Conservation (phyloP, 2,329 filamentous ascomycete genomes). For the Atkinsonella hypoxylon region DNA sequence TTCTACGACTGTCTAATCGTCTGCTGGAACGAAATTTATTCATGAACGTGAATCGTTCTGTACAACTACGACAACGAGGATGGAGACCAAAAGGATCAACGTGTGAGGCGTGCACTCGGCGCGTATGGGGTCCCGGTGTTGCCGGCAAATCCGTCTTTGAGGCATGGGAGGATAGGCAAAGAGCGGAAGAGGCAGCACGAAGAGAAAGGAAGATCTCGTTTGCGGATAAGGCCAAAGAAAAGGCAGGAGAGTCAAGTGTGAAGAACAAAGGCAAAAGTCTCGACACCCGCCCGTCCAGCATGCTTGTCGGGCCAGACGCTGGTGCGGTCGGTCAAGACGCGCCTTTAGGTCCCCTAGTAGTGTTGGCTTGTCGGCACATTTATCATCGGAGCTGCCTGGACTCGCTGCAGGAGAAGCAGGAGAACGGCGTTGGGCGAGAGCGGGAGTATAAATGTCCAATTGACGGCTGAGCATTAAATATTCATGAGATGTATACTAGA, state of each 20-base stretch:
- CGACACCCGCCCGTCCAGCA: constrained; percentile 28
- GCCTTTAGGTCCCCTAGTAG: constrained; percentile 51
- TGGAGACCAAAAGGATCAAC: constrained; percentile 81
- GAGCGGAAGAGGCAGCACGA: constrained; percentile 32
- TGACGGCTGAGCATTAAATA: constrained; percentile 31
- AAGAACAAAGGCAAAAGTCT: constrained; percentile 33
- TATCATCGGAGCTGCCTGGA: constrained; percentile 61
- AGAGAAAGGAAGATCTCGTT: constrained; percentile 28
- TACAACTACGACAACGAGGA: constrained; percentile 64
- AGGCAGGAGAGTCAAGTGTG: constrained; percentile 17
- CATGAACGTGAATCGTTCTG: constrained; percentile 63
- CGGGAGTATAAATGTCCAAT: constrained; percentile 44
- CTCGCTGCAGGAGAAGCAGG: constrained; percentile 43
- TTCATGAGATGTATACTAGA: constrained; percentile 4
- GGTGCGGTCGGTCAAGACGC: constrained; percentile 24
- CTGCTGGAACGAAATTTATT: constrained; percentile 86
- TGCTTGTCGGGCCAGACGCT: constrained; percentile 22
- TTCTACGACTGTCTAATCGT: constrained; percentile 72
- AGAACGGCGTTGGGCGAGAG: constrained; percentile 34
- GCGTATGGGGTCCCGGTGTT: constrained; percentile 83
- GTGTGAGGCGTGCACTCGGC: constrained; percentile 73
- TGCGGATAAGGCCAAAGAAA: constrained; percentile 27
- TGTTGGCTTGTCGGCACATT: constrained; percentile 59
- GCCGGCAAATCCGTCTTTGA: constrained; percentile 61
- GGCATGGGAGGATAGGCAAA: constrained; percentile 60